phyloP scores from a whole-genome alignment of 495 filamentous ascomycete species.

The Penicillium canescens region DNA sequence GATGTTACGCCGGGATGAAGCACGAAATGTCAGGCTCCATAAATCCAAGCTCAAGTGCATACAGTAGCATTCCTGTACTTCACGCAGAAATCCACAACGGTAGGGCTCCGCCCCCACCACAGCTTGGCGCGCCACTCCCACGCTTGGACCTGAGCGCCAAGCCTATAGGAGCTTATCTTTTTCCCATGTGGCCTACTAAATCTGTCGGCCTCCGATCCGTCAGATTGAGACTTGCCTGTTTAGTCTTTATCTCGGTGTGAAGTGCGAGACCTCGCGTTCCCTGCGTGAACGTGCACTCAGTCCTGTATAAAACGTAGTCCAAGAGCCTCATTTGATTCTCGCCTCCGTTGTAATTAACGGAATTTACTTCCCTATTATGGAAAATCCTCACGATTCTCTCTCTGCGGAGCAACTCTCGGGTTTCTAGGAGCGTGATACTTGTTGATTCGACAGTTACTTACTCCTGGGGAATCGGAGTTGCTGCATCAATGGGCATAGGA shows the following conservation, averaged over 20 bases:
- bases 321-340: too few species aligned
- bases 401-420: constrained; percentile 31
- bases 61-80: too few species aligned
- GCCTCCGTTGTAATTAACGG: too few species aligned
- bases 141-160: neutral
- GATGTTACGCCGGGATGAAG: constrained; percentile 4
- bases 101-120: too few species aligned
- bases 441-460: constrained; percentile 34
- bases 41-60: neutral
- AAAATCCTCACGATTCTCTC: constrained; percentile 26
- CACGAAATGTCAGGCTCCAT: neutral
- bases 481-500: constrained; percentile 47
- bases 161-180: neutral
- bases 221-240: neutral
- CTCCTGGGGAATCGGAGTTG: constrained; percentile 17
- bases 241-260: constrained; percentile 7
- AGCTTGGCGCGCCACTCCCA: too few species aligned
- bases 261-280: constrained; percentile 4
- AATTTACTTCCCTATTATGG: constrained; percentile 9
- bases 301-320: constrained; percentile 7
- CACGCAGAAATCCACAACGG: too few species aligned
- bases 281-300: neutral
- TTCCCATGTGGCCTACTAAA: neutral
- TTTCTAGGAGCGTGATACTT: constrained; percentile 43
- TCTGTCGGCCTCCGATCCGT: too few species aligned